Percentiles rank a stretch among this genome's conserved stretches.
These are phyloP conservation scores for Clarireedia homoeocarpa DNA, from an alignment of 2,329 filamentous ascomycete species.

Conservation along the genomic window DNA sequence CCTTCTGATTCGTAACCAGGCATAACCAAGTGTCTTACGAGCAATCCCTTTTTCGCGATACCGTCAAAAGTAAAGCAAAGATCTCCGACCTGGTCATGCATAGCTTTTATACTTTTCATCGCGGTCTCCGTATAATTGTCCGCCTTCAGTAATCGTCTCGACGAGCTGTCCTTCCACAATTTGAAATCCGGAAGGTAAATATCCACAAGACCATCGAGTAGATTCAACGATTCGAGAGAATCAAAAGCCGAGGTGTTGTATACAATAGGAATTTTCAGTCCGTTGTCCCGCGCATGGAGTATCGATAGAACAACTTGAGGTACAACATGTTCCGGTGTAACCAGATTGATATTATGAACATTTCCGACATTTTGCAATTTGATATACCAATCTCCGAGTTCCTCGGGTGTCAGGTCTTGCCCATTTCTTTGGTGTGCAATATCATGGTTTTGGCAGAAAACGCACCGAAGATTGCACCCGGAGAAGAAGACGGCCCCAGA, in stretches of 20 bases:
- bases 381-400: conserved; percentile 74
- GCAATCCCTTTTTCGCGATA: conserved; percentile 67
- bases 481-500: conserved; percentile 68
- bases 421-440: conserved; percentile 78
- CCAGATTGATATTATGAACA: conserved; percentile 85
- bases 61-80: conserved; percentile 75
- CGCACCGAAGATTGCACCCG: conserved; percentile 43
- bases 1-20: conserved; percentile 70
- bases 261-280: conserved; percentile 64
- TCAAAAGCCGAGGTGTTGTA: conserved; percentile 85
- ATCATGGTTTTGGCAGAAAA: conserved; percentile 76
- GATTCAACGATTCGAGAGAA: conserved; percentile 59
- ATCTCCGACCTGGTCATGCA: conserved; percentile 77
- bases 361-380: conserved; percentile 73
- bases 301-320: conserved; percentile 75
- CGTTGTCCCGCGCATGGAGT: conserved; percentile 61
- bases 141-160: conserved; percentile 67
- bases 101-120: conserved; percentile 68
- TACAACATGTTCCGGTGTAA: conserved; percentile 81
- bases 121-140: conserved; percentile 67
- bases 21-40: conserved; percentile 80
- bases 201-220: conserved; percentile 73
- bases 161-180: conserved; percentile 61
- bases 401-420: conserved; percentile 69
- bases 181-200: conserved; percentile 90